These are phyloP conservation scores for Pythium pectinolyticum DNA, from an alignment of 352 stramenopile species.

Conservation along the genomic window DNA sequence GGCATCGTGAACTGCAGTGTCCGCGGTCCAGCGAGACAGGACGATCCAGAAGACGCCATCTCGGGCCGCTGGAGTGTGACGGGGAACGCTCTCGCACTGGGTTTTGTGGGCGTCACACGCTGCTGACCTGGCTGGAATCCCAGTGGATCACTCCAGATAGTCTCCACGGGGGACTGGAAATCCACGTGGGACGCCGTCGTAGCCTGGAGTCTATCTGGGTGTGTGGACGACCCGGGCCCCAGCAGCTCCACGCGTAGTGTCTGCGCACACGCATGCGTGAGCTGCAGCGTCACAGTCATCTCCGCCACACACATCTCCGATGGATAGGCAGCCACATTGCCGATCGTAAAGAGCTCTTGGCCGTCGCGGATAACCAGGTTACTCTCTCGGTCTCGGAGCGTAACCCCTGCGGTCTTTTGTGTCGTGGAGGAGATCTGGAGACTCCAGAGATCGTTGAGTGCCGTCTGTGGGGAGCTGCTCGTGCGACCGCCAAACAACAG, in stretches of 20 bases:
- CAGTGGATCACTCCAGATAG: constrained; percentile 44
- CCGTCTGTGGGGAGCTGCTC: constrained; percentile 27
- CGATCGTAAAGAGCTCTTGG: constrained; percentile 48
- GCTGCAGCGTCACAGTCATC: constrained; percentile 45
- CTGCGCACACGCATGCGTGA: constrained; percentile 58
- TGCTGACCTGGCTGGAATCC: constrained; percentile 32
- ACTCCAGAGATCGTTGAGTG: constrained; percentile 67
- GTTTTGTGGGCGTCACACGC: constrained; percentile 34
- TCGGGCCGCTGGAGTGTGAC: constrained; percentile 49
- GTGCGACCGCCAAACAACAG: constrained; percentile 62
- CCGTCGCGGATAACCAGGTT: constrained; percentile 49
- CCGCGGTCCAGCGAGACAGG: constrained; percentile 27
- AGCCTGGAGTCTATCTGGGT: constrained; percentile 47
- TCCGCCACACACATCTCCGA: constrained; percentile 47
- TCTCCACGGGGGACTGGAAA: constrained; percentile 38
- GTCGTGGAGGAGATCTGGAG: constrained; percentile 53
- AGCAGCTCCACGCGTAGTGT: constrained; percentile 57
- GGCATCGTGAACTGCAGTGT: constrained; percentile 39
- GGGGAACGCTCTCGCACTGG: constrained; percentile 46
- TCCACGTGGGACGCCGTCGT: constrained; percentile 39
- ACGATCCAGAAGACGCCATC: constrained; percentile 35
- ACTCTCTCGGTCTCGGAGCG: constrained; percentile 41
- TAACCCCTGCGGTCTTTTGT: constrained; percentile 24
- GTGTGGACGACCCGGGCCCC: constrained; percentile 56
- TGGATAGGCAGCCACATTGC: constrained; percentile 32